Evolutionary conservation across 257 asterid genomes (phyloP), one percentile per base, ranked within the genome.

Genomic region (Solanum chilense): DNA sequence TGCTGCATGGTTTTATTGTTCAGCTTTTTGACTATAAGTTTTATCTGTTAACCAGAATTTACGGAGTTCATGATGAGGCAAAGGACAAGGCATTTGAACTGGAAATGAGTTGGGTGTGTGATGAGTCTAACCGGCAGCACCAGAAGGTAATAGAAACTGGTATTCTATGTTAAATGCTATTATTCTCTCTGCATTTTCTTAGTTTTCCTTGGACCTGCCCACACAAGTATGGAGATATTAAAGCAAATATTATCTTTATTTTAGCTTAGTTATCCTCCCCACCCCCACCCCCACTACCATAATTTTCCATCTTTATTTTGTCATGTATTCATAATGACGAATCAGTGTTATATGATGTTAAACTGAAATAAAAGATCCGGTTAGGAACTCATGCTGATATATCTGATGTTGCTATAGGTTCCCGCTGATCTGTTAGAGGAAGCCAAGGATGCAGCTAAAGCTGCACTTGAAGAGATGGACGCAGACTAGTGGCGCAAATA

Each of bases 21-120:
- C 58, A 56, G 41, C 86, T 52, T 80, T 85, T 18, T 81, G 66
- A 81, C 45, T 18, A 49, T 6, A 49, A 49, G 69, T 31, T 81
- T 5, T 31, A 5, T 49, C 21, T 81, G 11, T 12, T 25, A 39
- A 20, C 56, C 95, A 97, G 99, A 89, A 95, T 97, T 70, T 97
- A 94, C 39, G 98, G 98, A 20, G 98, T 97, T 39, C 99, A 97
- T 68, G 99, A 97, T 69, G 98, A 97, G 91, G 99, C 98, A 7
- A 97, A 97, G 91, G 99, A 97, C 94, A 97, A 97, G 94, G 99
- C 97, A 75, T 97, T 97, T 87, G 99, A 97, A 88, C 73, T 97
- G 93, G 99, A 97, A 89, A 90, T 97, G 98, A 94, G 98, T 84
- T 97, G 99, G 99, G 98, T 95, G 16, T 97, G 99, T 85, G 98